Evolutionary conservation across 2,329 filamentous ascomycete genomes (phyloP), one percentile per base, ranked within the genome.

Genomic region (Talaromyces amestolkiae): DNA sequence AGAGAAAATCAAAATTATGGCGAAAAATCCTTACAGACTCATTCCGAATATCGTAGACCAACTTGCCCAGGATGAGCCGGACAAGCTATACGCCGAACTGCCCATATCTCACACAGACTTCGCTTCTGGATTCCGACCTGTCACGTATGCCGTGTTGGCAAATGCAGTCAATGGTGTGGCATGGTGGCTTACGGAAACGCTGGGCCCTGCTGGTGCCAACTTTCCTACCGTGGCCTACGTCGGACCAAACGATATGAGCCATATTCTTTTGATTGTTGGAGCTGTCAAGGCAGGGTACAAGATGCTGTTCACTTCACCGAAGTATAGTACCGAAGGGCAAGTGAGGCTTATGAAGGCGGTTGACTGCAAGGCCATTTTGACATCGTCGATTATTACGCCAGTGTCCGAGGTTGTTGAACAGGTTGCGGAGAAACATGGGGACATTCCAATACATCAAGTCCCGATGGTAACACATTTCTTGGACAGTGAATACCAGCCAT

Each of bases 161-260:
- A 75, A 74, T 63, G 69, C 76, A 2, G 63, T 79, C 39, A 76
- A 79, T 63, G 72, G 73, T 7, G 64, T 74, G 35, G 73, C 77
- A 4, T 74, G 73, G 72, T 76, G 72, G 74, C 61, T 80, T 4
- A 45, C 69, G 2, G 63, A 72, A n/a, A 65, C 71, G 7, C 43
- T 79, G 31, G 76, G 76, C 0, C 65, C 59, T 10, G 49, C 49
- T 0, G 67, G 67, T 4, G 61, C 58, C 3, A 65, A 65, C 37
- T 74, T 74, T n/a, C 72, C 78, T 45, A 74, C 74, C 2, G 59
- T 81, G 11, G 71, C 79, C 0, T 82, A 81, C 63, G 68, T 81
- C 11, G 80, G 79, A 0, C 76, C 77, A 2, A 79, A 75, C 61
- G 80, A 82, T 69, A 58, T 78, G 8, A 70, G 80, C 27, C 79